Evolutionary conservation across 768 basidiomycete genomes (phyloP).

Genomic region (Pulveroboletus sp.): DNA sequence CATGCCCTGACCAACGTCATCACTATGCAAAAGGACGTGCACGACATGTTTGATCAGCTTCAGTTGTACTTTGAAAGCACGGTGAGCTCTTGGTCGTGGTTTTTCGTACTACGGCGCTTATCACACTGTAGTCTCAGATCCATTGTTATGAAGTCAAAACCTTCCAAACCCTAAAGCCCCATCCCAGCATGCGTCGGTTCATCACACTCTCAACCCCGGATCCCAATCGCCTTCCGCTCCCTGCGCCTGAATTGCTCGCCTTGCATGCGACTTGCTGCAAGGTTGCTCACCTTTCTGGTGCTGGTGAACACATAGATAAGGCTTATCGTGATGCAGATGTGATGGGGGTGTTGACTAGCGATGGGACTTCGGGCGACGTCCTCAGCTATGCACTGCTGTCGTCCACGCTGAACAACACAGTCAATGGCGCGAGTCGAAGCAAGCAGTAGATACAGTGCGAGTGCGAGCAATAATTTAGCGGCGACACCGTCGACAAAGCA

Average conservation of each 20-base stretch:
- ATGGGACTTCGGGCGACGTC: too few species aligned
- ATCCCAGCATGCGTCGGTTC: background rate
- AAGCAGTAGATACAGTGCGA: too few species aligned
- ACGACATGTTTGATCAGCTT: conserved; percentile 5
- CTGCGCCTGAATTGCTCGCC: background rate
- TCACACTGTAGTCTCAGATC: background rate
- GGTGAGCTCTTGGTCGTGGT: background rate
- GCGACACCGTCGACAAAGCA: too few species aligned
- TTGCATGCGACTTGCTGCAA: too few species aligned
- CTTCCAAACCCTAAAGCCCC: background rate
- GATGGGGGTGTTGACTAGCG: too few species aligned
- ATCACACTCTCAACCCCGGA: conserved; percentile 3
- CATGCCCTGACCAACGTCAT: conserved; percentile 11
- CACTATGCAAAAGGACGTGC: background rate
- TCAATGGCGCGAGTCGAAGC: too few species aligned
- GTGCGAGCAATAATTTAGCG: too few species aligned
- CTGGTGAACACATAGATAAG: too few species aligned
- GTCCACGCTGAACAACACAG: background rate
- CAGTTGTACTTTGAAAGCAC: conserved; percentile 5
- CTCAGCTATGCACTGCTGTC: too few species aligned
- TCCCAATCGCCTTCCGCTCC: conserved; percentile 8
- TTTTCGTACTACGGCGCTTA: background rate
- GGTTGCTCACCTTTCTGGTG: conserved; percentile 13
- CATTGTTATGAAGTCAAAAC: conserved; percentile 8
- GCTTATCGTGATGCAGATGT: too few species aligned